Evolutionary conservation across 1,284 basidiomycete genomes (phyloP).

Genomic region (Xanthoconium separans): DNA sequence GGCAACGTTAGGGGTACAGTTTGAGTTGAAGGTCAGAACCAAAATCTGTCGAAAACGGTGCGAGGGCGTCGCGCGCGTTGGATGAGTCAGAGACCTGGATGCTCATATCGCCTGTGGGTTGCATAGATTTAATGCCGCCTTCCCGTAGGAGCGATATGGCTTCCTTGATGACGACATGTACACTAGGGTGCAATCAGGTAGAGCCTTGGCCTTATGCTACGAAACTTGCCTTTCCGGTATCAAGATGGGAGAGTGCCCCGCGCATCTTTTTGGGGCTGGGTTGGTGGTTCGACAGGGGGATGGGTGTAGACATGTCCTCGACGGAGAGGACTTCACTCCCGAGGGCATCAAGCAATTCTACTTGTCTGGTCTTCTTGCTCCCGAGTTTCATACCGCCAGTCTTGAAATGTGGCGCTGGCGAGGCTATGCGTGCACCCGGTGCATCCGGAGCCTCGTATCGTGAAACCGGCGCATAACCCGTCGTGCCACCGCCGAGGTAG

Average conservation of each 20-base stretch:
- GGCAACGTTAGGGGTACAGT: conserved; percentile 88
- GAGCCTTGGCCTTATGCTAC: background rate
- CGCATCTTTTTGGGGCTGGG: conserved; percentile 38
- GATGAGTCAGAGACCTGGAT: conserved; percentile 81
- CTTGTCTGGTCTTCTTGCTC: conserved; percentile 85
- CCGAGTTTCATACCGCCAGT: conserved; percentile 98
- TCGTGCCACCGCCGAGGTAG: conserved; percentile 63
- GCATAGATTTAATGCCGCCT: conserved; percentile 87
- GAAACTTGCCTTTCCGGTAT: conserved; percentile 68
- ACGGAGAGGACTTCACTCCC: conserved; percentile 73
- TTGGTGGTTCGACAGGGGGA: conserved; percentile 45
- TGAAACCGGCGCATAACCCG: conserved; percentile 69
- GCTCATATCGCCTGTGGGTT: conserved; percentile 94
- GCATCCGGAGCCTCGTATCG: conserved; percentile 66
- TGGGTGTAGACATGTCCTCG: conserved; percentile 57
- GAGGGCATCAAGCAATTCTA: conserved; percentile 84
- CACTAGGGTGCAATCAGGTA: conserved; percentile 41
- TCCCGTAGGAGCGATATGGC: conserved; percentile 84
- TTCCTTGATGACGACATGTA: conserved; percentile 88
- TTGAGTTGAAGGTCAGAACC: conserved; percentile 85
- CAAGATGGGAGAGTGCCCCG: conserved; percentile 72
- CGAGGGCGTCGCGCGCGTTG: conserved; percentile 70
- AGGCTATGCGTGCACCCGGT: conserved; percentile 42
- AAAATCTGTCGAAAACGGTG: conserved; percentile 62
- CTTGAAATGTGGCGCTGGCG: conserved; percentile 87